Evolutionary conservation across 345 rosid species (phyloP), one percentile per base, ranked within the genome.

Genomic region (Mercurialis annua): DNA sequence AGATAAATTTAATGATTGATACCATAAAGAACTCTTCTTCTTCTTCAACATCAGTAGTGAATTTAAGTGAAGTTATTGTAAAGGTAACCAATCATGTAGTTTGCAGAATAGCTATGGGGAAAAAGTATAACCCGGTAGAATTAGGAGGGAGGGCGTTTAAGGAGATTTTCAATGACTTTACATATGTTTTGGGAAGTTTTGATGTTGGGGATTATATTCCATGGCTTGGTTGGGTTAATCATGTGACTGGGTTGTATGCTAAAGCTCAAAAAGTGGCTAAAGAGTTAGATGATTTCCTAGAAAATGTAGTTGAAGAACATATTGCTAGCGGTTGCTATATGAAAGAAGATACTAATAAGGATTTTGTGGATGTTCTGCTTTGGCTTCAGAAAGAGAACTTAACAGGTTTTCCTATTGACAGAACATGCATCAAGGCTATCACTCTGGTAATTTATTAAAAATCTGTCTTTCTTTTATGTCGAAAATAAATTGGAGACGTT

Each of bases 31-130:
- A 65, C 10, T 63, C 20, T 2, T 59, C 52, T n/a, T 71, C 75
- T 10, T 38, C 80, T 5, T 66, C 9, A 34, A 10, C 10, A 17
- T 74, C 14, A 15, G 53, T 80, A 0, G 60, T 82, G 2, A 76
- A 90, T 64, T 62, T 86, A 36, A 86, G 84, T 4, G 82, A 77
- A 23, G 5, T 60, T 0, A 60, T 83, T 6, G 46, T 62, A 1
- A 42, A 46, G 1, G 26, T 79, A 2, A 66, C 87, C 1, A 84
- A 75, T 63, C 77, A 83, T 68, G 70, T 87, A 29, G 38, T 73
- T n/a, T 76, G 90, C 48, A 73, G 84, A 78, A 70, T 53, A 21
- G 78, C 85, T 3, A 61, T 84, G 2, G 92, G 92, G 59, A 82
- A 76, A 73, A 87, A 79, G 71, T 77, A 85, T 61, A 57, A 77